A percentile compares a stretch with the other conserved stretches of the same genome.
phyloP scores from a whole-genome alignment of 106 monocot species.

The Phalaenopsis aphrodite region DNA sequence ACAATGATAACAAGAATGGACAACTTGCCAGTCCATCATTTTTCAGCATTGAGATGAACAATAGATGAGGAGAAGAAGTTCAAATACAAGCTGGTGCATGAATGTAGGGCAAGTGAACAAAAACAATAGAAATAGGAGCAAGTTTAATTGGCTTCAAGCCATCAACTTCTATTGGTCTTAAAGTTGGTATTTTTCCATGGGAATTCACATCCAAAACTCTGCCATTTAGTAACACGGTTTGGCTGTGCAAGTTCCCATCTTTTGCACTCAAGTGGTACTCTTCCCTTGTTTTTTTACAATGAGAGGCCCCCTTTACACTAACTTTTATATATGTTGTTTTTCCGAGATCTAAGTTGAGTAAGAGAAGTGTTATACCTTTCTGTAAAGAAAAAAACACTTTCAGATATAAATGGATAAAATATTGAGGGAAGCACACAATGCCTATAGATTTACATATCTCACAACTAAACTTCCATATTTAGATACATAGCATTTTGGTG shows the following conservation, averaged over 20 bases:
- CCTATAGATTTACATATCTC: no score
- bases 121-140: slow-evolving; percentile 69
- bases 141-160: slow-evolving; percentile 47
- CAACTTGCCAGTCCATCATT: background rate
- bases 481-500: no score
- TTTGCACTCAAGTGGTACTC: slow-evolving; percentile 88
- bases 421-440: no score
- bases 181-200: slow-evolving; percentile 39
- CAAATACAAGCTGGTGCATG: slow-evolving; percentile 41
- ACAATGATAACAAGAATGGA: background rate
- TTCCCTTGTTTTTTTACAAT: slow-evolving; percentile 30
- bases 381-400: slow-evolving; percentile 16
- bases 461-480: no score
- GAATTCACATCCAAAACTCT: slow-evolving; percentile 35
- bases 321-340: slow-evolving; percentile 39
- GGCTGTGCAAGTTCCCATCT: slow-evolving; percentile 70
- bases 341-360: slow-evolving; percentile 72
- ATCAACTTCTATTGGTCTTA: slow-evolving; percentile 39
- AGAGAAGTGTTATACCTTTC: slow-evolving; percentile 78
- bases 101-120: slow-evolving; percentile 67
- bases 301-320: background rate
- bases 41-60: background rate
- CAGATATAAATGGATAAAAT: background rate
- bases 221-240: slow-evolving; percentile 75
- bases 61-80: background rate